phyloP scores from a whole-genome alignment of 2,329 filamentous ascomycete genomes.

The Aulographum hederae region DNA sequence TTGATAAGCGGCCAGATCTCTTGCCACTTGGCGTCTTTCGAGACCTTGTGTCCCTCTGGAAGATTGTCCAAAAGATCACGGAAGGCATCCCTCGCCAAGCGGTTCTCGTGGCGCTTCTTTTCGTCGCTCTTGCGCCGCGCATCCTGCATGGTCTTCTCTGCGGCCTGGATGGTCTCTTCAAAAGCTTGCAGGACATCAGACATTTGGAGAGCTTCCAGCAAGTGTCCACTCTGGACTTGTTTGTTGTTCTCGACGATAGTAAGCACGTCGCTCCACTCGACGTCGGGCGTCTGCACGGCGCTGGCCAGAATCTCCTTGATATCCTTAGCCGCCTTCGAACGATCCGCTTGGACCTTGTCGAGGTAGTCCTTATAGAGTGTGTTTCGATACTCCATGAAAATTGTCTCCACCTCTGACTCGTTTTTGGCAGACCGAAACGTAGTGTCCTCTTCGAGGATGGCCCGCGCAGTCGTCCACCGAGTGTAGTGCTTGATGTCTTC shows the following conservation, averaged over 20 bases:
- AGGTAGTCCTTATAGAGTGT: slow-evolving; percentile 66
- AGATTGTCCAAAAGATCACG: slow-evolving; percentile 57
- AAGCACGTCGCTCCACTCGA: slow-evolving; percentile 83
- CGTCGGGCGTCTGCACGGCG: slow-evolving; percentile 59
- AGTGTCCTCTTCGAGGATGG: slow-evolving; percentile 86
- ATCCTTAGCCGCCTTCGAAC: slow-evolving; percentile 66
- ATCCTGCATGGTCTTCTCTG: slow-evolving; percentile 86
- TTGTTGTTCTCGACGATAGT: slow-evolving; percentile 60
- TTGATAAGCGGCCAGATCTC: slow-evolving; percentile 58
- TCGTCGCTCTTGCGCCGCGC: slow-evolving; percentile 75
- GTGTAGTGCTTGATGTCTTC: slow-evolving; percentile 92
- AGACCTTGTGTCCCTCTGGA: slow-evolving; percentile 60
- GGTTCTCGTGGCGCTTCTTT: slow-evolving; percentile 60
- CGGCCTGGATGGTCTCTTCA: slow-evolving; percentile 81
- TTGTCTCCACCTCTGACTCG: slow-evolving; percentile 69
- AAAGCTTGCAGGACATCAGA: slow-evolving; percentile 85
- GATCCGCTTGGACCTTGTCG: slow-evolving; percentile 53
- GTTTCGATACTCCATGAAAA: slow-evolving; percentile 86
- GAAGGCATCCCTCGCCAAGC: slow-evolving; percentile 73
- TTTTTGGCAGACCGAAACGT: slow-evolving; percentile 84
- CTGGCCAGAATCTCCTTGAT: slow-evolving; percentile 49
- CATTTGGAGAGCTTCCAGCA: slow-evolving; percentile 70
- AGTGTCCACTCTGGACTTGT: slow-evolving; percentile 62
- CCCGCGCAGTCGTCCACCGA: slow-evolving; percentile 87
- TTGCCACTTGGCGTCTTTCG: slow-evolving; percentile 80